Conservation (phyloP, 83 land plant species). For the Diphasiastrum complanatum region DNA sequence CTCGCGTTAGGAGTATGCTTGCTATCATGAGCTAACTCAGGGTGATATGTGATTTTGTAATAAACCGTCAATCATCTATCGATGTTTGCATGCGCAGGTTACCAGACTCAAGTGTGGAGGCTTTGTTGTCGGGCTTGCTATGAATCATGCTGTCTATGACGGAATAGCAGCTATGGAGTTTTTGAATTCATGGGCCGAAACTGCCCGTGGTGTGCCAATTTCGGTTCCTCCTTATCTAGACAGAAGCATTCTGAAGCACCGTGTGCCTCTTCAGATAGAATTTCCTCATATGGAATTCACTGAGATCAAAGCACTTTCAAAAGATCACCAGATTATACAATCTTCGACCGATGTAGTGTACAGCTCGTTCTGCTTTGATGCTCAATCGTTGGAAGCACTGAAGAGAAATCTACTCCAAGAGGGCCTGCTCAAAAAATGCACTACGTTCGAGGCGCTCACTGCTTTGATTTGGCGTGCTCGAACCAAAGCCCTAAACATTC, state of each 20-base stretch:
- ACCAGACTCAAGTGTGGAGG: conserved; percentile 93
- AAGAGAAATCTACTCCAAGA: conserved; percentile 46
- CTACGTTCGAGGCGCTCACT: conserved; percentile 74
- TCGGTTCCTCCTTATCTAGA: conserved; percentile 55
- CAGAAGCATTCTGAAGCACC: conserved; percentile 46
- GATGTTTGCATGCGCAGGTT: conserved; percentile 42
- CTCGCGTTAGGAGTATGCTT: no score
- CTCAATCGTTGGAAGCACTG: conserved; percentile 39
- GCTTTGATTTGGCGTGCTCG: conserved; percentile 67
- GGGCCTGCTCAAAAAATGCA: conserved; percentile 40
- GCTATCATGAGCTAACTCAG: not conserved
- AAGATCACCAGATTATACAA: conserved; percentile 27
- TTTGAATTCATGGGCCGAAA: conserved; percentile 78
- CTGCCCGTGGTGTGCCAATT: conserved; percentile 57
- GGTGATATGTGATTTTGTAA: not conserved
- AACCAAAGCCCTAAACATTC: conserved; percentile 42
- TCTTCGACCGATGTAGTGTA: conserved; percentile 33
- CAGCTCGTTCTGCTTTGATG: conserved; percentile 42
- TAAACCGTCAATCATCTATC: not conserved
- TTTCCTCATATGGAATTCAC: conserved; percentile 71
- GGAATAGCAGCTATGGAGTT: conserved; percentile 89
- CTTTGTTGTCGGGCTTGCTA: conserved; percentile 66
- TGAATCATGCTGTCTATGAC: conserved; percentile 91
- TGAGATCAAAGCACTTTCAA: conserved; percentile 64
- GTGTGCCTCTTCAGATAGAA: conserved; percentile 52